Conservation (phyloP, 106 monocot genomes). For the Apostasia ramifera region DNA sequence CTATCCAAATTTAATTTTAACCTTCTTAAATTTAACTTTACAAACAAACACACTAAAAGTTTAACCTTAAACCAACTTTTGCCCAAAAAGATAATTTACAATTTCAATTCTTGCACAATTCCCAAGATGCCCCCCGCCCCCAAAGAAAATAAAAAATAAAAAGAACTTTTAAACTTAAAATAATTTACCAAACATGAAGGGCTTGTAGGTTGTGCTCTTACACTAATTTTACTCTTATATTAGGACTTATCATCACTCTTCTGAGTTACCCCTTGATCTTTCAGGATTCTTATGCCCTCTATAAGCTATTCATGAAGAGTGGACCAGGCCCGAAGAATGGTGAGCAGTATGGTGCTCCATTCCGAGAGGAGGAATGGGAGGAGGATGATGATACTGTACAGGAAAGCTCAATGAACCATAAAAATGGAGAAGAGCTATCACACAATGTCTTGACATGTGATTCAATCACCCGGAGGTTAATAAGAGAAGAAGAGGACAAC, state of each 20-base stretch:
- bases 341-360: conserved; percentile 91
- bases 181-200: background rate
- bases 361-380: conserved; percentile 73
- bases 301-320: conserved; percentile 74
- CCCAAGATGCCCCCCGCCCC: no score
- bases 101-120: no score
- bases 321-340: conserved; percentile 89
- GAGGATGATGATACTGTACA: conserved; percentile 32
- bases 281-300: conserved; percentile 72
- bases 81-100: no score
- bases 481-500: background rate
- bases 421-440: background rate
- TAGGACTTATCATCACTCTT: background rate
- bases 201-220: no score
- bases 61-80: no score
- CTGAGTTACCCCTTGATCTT: background rate
- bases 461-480: no score
- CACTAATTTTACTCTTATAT: background rate
- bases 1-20: no score
- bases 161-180: background rate
- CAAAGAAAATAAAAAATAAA: background rate
- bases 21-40: no score
- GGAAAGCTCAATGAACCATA: conserved; percentile 14
- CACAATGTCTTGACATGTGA: no score
- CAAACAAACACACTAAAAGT: no score